Evolutionary conservation across 805 yeast species (phyloP), one percentile per base, ranked within the genome.

Genomic region (Candida cerambycidarum): DNA sequence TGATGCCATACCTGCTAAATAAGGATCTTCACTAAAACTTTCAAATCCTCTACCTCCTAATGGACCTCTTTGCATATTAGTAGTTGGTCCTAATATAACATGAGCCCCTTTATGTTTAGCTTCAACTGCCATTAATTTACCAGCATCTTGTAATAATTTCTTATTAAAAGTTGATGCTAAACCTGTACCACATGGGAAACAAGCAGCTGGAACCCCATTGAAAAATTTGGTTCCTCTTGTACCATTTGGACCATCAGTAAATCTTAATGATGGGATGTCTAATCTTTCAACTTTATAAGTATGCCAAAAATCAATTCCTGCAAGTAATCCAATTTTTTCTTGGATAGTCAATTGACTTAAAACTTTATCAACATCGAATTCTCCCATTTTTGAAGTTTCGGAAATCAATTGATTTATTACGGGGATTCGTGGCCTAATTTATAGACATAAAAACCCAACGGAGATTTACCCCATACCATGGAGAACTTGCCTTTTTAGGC

Each of bases 1-100:
- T 21, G 84, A 71, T 27, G 65, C 66, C 57, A 44, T 76, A 55
- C 75, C 75, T 2, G 61, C 63, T 46, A 65, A 64, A 32, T 67
- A 57, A 3, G 86, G 86, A 55, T 81, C 86, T 58, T 81, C 86
- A 16, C 78, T 66, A 58, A 75, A 80, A 18, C 79, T 69, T 58
- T 81, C 86, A 52, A 80, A 81, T 1, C 80, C 81, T 44, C 86
- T 63, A 15, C 86, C 85, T 29, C 84, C 83, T 30, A 76, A 61
- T 13, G 84, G 84, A n/a, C 74, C 73, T 45, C 85, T 65, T 46
- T 70, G 78, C 55, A 79, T 79, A 62, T 79, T 79, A 38, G 65
- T 59, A 13, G 71, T 66, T 29, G 71, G 71, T 29, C 69, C 69
- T 43, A 63, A 57, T 23, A 57, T 54, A 39, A 51, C 47, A 42